Base-by-base conservation (phyloP, 2,329 filamentous ascomycete species). In the Dryadomyces quercus-mongolicae region DNA sequence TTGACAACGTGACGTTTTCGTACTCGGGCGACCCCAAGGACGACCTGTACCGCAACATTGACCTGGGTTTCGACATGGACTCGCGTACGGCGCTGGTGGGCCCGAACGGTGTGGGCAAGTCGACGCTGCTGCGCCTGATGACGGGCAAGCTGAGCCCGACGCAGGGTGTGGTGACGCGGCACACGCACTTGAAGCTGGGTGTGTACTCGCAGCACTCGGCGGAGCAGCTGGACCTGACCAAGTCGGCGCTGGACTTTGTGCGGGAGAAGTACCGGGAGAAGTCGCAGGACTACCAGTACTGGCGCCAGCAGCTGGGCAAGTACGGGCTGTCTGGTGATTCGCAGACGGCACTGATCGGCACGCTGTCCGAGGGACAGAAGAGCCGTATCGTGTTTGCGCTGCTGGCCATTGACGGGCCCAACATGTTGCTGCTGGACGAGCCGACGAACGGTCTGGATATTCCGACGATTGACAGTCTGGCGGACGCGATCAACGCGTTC, bases 361-460 rank as follows among this genome's bases (percentile, higher is more conserved):
- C 93, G 16, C 77, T 98, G 62, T 97, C 93, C 59, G 93, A 98
- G 69, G 93, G 93, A 54, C 93, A 98, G 74, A 95, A 95, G 82
- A 91, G 85, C 66, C 87, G 94, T 80, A 96, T 98, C 66, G 93
- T 98, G 45, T 98, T 98, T 68, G 93, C 93, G 44, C 78, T 98
- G 63, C 76, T 98, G 60, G 93, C 93, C 61, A 96, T 98, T 61
- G 93, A 98, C 64, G 76, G 84, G 31, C 93, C 93, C 63, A 98
- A 98, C 80, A 98, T 98, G 93, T 74, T 98, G 63, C 73, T 98
- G 62, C 82, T 98, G 55, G 93, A 98, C 75, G 93, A 98, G 76
- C 94, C 93, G 70, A 98, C 93, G 69, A 98, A 98, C 84, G 93
- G 93, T 81, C 78, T 98, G 59, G 93, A 98, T 79, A 98, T 98